phyloP scores from a whole-genome alignment of 1,284 basidiomycete genomes.

The Termitomyces sp. region DNA sequence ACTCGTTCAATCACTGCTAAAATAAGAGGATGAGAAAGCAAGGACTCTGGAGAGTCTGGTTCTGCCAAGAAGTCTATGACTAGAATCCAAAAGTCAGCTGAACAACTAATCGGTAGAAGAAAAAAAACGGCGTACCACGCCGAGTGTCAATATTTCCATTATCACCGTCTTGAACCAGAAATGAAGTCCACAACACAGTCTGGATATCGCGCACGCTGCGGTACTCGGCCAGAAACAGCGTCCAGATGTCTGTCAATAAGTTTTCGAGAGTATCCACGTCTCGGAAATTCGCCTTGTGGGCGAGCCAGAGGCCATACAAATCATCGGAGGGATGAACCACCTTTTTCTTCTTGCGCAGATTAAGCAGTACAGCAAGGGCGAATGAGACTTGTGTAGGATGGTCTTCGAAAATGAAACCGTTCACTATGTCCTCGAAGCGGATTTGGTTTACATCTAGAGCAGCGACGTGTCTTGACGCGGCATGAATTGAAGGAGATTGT shows the following conservation, averaged over 20 bases:
- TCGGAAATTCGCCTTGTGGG: conserved; percentile 16
- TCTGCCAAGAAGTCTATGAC: conserved; percentile 41
- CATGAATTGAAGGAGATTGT: conserved; percentile 6
- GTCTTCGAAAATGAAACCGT: conserved; percentile 7
- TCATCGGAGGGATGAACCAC: conserved; percentile 15
- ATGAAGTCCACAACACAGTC: conserved; percentile 31
- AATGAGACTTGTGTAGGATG: conserved; percentile 25
- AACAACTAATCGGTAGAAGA: neutral
- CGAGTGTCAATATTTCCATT: conserved; percentile 15
- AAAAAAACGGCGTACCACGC: conserved; percentile 25
- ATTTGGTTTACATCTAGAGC: conserved; percentile 16
- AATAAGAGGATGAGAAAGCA: conserved; percentile 39
- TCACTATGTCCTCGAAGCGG: conserved; percentile 16
- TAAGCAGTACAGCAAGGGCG: conserved; percentile 29
- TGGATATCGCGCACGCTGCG: conserved; percentile 29
- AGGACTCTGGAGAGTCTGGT: conserved; percentile 24
- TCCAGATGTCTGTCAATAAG: conserved; percentile 26
- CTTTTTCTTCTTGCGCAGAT: conserved; percentile 23
- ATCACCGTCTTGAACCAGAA: conserved; percentile 26
- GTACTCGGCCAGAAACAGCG: conserved; percentile 28
- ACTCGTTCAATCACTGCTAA: conserved; percentile 32
- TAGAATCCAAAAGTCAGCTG: conserved; percentile 17
- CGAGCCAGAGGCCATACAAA: conserved; percentile 29
- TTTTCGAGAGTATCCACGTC: conserved; percentile 24
- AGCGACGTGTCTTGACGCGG: conserved; percentile 4